Conservation (phyloP, 345 rosid genomes). For the Laguncularia racemosa region DNA sequence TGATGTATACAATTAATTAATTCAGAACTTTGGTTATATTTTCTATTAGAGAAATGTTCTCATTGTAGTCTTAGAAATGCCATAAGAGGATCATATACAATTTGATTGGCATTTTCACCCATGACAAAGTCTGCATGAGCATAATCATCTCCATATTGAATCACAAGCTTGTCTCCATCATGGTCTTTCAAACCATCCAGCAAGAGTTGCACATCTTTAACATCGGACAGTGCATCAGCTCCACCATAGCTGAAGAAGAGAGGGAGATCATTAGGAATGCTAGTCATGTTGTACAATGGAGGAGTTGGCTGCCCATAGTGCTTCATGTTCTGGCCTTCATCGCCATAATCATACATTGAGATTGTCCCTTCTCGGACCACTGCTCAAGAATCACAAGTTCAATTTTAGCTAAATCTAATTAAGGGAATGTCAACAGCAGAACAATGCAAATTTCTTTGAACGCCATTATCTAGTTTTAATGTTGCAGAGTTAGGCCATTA, state of each 20-base stretch:
- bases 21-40: neutral
- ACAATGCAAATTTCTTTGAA: too few species aligned
- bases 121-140: slow-evolving; percentile 47
- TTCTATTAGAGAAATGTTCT: neutral
- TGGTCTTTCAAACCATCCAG: slow-evolving; percentile 27
- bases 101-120: slow-evolving; percentile 34
- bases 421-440: too few species aligned
- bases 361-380: slow-evolving; percentile 41
- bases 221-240: slow-evolving; percentile 37
- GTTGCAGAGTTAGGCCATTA: too few species aligned
- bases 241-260: slow-evolving; percentile 40
- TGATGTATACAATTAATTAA: neutral
- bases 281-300: slow-evolving; percentile 34
- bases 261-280: slow-evolving; percentile 38
- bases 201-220: slow-evolving; percentile 26
- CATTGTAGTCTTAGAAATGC: slow-evolving; percentile 31
- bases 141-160: slow-evolving; percentile 19
- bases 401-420: neutral
- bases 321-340: slow-evolving; percentile 25
- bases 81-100: slow-evolving; percentile 39
- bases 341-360: slow-evolving; percentile 29
- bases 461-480: too few species aligned
- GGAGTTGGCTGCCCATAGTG: slow-evolving; percentile 37
- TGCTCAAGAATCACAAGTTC: slow-evolving; percentile 1
- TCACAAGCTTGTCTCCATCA: slow-evolving; percentile 27